Conservation (phyloP, 2,329 filamentous ascomycete genomes). For the Escovopsis sp. region DNA sequence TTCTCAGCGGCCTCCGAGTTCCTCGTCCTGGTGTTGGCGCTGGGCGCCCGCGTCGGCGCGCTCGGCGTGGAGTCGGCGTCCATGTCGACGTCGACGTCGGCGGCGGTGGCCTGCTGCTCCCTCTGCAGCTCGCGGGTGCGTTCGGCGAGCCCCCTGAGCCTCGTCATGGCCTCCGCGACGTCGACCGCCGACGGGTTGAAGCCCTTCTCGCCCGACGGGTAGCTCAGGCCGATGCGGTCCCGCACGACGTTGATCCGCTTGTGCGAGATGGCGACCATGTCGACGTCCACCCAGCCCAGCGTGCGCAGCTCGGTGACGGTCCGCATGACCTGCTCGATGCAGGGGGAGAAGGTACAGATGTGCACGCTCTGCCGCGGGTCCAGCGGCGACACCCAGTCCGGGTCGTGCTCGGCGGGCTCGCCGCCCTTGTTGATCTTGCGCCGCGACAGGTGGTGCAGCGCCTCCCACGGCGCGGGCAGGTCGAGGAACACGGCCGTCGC, state of each 20-base stretch:
- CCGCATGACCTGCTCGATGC: slow-evolving; percentile 86
- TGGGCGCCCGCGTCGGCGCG: slow-evolving; percentile 2
- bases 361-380: slow-evolving; percentile 58
- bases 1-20: not conserved
- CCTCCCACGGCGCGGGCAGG: slow-evolving; percentile 68
- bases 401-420: slow-evolving; percentile 10
- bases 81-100: slow-evolving; percentile 25
- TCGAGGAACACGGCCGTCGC: slow-evolving; percentile 67
- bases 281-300: slow-evolving; percentile 79
- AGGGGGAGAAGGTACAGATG: slow-evolving; percentile 91
- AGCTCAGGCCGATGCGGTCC: slow-evolving; percentile 60
- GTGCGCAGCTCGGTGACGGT: slow-evolving; percentile 70
- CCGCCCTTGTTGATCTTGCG: slow-evolving; percentile 15
- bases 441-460: slow-evolving; percentile 60
- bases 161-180: slow-evolving; percentile 64
- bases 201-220: slow-evolving; percentile 46
- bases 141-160: slow-evolving; percentile 59
- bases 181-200: slow-evolving; percentile 55
- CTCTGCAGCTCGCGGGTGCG: slow-evolving; percentile 52
- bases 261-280: slow-evolving; percentile 82
- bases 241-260: slow-evolving; percentile 67
- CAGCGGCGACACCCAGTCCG: slow-evolving; percentile 43
- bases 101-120: slow-evolving; percentile 8
- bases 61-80: slow-evolving; percentile 21
- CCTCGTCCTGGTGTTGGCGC: not conserved